A percentile compares a stretch with the other conserved stretches of the same genome.
These are phyloP conservation scores for Naganishia antarctica DNA, from an alignment of 768 basidiomycete genomes.

Conservation along the genomic window DNA sequence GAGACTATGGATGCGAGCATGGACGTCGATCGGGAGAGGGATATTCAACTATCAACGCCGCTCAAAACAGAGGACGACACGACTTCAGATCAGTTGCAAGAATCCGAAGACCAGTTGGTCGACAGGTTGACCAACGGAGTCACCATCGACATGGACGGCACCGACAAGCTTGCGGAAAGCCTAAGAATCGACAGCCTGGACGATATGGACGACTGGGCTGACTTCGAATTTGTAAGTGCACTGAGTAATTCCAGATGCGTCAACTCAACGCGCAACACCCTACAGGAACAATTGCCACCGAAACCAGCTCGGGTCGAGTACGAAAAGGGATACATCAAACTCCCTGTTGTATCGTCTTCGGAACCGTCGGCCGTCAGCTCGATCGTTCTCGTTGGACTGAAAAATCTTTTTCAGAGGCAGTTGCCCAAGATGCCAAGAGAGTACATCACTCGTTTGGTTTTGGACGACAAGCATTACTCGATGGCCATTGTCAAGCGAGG, in stretches of 20 bases:
- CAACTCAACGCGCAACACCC: no score
- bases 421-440: slow-evolving; percentile 98
- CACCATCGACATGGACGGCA: slow-evolving; percentile 52
- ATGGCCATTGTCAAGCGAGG: slow-evolving; percentile 93
- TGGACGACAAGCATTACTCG: slow-evolving; percentile 83
- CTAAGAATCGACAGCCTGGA: slow-evolving; percentile 28
- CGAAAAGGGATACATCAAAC: slow-evolving; percentile 72
- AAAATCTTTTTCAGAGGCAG: slow-evolving; percentile 94
- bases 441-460: slow-evolving; percentile 92
- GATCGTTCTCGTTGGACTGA: slow-evolving; percentile 86
- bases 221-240: slow-evolving; percentile 47
- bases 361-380: slow-evolving; percentile 63
- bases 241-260: no score
- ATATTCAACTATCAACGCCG: not conserved
- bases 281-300: slow-evolving; percentile 55
- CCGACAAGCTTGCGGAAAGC: slow-evolving; percentile 67
- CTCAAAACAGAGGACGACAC: not conserved
- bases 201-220: slow-evolving; percentile 45
- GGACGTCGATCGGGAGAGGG: slow-evolving; percentile 11
- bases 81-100: slow-evolving; percentile 23
- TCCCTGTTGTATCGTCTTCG: slow-evolving; percentile 80
- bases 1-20: slow-evolving; percentile 5
- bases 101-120: slow-evolving; percentile 31
- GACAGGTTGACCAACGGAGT: slow-evolving; percentile 41
- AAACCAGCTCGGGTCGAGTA: slow-evolving; percentile 77